Percentiles rank a stretch among this genome's conserved stretches.
phyloP scores from a whole-genome alignment of 139 green algal species.

The Chlamydomonas sp. region DNA sequence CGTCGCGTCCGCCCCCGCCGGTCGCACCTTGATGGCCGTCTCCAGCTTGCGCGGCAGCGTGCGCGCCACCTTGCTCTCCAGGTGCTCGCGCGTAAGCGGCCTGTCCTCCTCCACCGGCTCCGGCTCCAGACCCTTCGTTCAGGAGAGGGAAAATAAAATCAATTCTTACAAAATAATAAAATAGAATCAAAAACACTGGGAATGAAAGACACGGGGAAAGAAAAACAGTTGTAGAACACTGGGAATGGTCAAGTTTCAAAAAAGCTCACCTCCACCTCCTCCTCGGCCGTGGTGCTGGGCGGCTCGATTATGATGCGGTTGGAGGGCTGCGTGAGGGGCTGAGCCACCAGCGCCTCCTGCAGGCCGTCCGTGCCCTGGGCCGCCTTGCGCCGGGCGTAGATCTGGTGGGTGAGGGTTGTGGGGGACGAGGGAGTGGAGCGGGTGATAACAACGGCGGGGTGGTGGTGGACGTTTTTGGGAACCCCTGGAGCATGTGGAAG shows the following conservation, averaged over 20 bases:
- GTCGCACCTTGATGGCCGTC: slow-evolving; percentile 59
- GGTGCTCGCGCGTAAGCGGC: slow-evolving; percentile 47
- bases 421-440: neutral
- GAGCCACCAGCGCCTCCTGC: slow-evolving; percentile 51
- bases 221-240: no score
- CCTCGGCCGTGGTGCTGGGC: slow-evolving; percentile 40
- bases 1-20: slow-evolving; percentile 34
- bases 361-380: slow-evolving; percentile 27
- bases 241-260: no score
- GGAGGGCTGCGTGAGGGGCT: slow-evolving; percentile 40
- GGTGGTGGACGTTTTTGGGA: no score
- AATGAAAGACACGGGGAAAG: no score
- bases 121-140: slow-evolving; percentile 23
- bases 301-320: slow-evolving; percentile 67
- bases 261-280: neutral
- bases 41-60: slow-evolving; percentile 57
- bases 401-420: neutral
- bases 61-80: slow-evolving; percentile 46
- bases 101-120: slow-evolving; percentile 48
- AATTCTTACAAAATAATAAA: no score
- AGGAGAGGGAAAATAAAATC: no score
- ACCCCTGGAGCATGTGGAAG: no score
- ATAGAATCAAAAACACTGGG: no score
- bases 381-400: slow-evolving; percentile 47
- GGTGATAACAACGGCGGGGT: no score